Evolutionary conservation across 2,329 filamentous ascomycete genomes (phyloP).

Genomic region (Scorias spongiosa): DNA sequence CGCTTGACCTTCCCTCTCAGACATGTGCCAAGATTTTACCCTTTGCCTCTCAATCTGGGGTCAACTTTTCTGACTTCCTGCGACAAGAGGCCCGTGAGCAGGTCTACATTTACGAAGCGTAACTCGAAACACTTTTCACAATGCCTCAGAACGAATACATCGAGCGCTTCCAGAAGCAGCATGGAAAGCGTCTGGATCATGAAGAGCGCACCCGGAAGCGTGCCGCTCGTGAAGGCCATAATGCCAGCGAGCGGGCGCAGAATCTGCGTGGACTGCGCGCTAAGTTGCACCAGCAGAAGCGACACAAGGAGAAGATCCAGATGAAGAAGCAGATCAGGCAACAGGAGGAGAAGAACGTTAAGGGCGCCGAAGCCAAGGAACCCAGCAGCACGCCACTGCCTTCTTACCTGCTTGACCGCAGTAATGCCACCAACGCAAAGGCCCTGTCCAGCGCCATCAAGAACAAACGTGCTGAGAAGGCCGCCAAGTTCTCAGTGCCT

Average conservation of each 20-base stretch:
- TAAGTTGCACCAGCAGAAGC: constrained; percentile 85
- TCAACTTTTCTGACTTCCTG: background rate
- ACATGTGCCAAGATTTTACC: constrained; percentile 1
- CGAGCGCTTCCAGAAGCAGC: constrained; percentile 58
- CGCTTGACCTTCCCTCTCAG: background rate
- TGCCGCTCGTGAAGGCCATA: constrained; percentile 74
- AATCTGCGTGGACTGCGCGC: constrained; percentile 82
- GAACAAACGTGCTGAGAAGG: constrained; percentile 87
- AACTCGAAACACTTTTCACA: background rate
- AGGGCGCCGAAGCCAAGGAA: constrained; percentile 63
- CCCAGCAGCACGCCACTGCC: constrained; percentile 71
- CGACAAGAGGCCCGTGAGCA: background rate
- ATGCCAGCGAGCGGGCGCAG: constrained; percentile 78
- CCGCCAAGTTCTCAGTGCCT: constrained; percentile 81
- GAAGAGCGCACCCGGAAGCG: constrained; percentile 84
- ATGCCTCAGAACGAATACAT: constrained; percentile 69
- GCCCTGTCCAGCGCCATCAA: constrained; percentile 77
- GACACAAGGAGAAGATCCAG: constrained; percentile 95
- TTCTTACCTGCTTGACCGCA: constrained; percentile 85
- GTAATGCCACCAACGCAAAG: constrained; percentile 51
- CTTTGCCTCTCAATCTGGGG: background rate
- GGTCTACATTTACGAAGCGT: background rate
- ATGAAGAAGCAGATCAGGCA: constrained; percentile 90
- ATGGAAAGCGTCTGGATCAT: constrained; percentile 50
- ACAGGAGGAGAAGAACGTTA: constrained; percentile 92